Evolutionary conservation across 1,139 yeast genomes (phyloP).

Genomic region (Ashbya aceris): DNA sequence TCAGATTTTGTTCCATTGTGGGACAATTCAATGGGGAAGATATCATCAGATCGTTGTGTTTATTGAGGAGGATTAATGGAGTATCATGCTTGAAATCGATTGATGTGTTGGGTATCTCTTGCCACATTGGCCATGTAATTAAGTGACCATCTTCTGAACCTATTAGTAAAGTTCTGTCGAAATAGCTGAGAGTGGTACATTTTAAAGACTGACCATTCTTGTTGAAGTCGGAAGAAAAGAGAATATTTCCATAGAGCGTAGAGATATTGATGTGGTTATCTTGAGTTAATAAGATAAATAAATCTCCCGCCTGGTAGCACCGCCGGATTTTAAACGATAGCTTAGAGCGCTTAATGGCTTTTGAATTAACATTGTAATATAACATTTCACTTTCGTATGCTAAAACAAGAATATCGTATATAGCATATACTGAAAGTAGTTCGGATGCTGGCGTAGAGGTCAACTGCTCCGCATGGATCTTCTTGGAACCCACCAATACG

Average conservation of each 20-base stretch:
- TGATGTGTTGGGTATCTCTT: slow-evolving; percentile 15
- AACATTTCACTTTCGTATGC: slow-evolving; percentile 13
- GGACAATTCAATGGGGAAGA: slow-evolving; percentile 23
- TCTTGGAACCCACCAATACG: slow-evolving; percentile 7
- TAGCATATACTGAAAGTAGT: slow-evolving; percentile 11
- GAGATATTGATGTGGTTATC: slow-evolving; percentile 17
- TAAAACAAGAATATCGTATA: slow-evolving; percentile 12
- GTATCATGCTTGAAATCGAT: slow-evolving; percentile 19
- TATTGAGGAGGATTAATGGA: slow-evolving; percentile 17
- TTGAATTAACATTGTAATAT: slow-evolving; percentile 13
- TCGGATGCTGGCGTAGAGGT: slow-evolving; percentile 1
- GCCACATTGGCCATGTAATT: slow-evolving; percentile 25
- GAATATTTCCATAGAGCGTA: slow-evolving; percentile 22
- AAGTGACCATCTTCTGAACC: slow-evolving; percentile 20
- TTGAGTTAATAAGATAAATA: slow-evolving; percentile 16
- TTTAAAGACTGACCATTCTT: neutral
- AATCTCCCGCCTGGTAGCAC: slow-evolving; percentile 14
- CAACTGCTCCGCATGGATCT: slow-evolving; percentile 4
- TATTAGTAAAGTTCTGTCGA: slow-evolving; percentile 18
- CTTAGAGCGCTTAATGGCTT: slow-evolving; percentile 10
- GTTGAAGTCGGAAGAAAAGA: slow-evolving; percentile 18
- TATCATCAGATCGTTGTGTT: slow-evolving; percentile 21
- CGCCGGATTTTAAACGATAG: slow-evolving; percentile 12
- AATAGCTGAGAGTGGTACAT: slow-evolving; percentile 17
- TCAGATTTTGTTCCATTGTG: slow-evolving; percentile 13